phyloP scores from a whole-genome alignment of 129 eudicot species.

The Ambrosia trifida region DNA sequence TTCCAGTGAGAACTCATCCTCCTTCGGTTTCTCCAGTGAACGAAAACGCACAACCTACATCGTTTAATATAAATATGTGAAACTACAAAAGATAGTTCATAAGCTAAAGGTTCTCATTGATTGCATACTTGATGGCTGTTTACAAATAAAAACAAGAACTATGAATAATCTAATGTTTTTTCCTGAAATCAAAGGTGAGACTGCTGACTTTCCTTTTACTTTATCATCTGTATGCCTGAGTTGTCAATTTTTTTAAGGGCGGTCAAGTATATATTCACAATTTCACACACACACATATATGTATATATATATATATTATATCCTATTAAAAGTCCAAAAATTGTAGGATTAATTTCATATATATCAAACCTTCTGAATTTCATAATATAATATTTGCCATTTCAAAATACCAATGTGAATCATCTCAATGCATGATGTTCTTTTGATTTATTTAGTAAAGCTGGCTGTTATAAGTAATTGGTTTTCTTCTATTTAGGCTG shows the following conservation, averaged over 20 bases:
- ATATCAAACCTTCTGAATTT: neutral
- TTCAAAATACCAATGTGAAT: no score
- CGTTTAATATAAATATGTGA: neutral
- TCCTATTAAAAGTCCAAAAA: no score
- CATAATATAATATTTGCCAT: neutral
- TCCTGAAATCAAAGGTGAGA: constrained; percentile 4
- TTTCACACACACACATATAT: neutral
- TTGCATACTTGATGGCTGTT: neutral
- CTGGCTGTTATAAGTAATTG: no score
- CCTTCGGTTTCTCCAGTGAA: constrained; percentile 81
- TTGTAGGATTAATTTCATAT: no score
- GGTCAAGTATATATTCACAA: neutral
- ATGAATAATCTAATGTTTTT: neutral
- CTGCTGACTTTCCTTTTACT: neutral
- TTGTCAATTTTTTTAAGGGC: neutral
- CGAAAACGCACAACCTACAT: constrained; percentile 76
- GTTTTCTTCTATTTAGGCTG: no score
- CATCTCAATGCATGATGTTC: no score
- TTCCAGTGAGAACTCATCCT: constrained; percentile 76
- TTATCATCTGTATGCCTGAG: neutral
- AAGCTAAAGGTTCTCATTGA: neutral
- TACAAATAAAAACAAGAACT: neutral
- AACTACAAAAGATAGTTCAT: constrained; percentile 4
- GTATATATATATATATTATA: no score
- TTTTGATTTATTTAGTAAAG: no score